Evolutionary conservation across 208 protist genomes (phyloP).

Genomic region (Crithidia brevicula): DNA sequence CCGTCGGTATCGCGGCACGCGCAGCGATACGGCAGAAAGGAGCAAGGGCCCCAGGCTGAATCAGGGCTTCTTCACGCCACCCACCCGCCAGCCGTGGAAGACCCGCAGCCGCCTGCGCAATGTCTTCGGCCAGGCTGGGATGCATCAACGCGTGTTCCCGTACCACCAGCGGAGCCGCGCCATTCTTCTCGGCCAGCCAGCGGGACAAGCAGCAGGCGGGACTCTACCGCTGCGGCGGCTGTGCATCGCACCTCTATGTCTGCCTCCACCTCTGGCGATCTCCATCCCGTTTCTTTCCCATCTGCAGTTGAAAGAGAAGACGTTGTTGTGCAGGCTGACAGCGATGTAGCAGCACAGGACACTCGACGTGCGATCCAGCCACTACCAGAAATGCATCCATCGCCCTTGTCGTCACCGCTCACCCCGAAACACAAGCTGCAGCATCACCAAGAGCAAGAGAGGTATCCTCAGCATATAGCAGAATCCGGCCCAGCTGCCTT

Average conservation of each 20-base stretch:
- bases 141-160: neutral
- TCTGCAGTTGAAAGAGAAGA: too few relatives aligned
- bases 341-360: neutral
- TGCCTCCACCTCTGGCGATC: neutral
- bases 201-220: neutral
- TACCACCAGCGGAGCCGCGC: constrained; percentile 8
- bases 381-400: neutral
- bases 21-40: neutral
- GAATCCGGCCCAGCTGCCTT: neutral
- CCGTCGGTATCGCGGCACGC: neutral
- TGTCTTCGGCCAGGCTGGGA: constrained; percentile 9
- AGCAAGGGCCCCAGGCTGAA: neutral
- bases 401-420: neutral
- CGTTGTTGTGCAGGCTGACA: neutral
- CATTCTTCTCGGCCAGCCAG: neutral
- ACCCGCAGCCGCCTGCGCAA: too few relatives aligned
- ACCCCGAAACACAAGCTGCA: neutral
- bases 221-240: neutral
- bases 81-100: neutral
- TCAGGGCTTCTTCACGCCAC: neutral
- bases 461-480: too few relatives aligned
- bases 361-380: constrained; percentile 11
- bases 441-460: neutral
- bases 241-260: neutral
- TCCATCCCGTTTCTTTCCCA: too few relatives aligned